These are phyloP conservation scores for Pythium monospermum DNA, from an alignment of 352 stramenopile genomes.

Conservation along the genomic window DNA sequence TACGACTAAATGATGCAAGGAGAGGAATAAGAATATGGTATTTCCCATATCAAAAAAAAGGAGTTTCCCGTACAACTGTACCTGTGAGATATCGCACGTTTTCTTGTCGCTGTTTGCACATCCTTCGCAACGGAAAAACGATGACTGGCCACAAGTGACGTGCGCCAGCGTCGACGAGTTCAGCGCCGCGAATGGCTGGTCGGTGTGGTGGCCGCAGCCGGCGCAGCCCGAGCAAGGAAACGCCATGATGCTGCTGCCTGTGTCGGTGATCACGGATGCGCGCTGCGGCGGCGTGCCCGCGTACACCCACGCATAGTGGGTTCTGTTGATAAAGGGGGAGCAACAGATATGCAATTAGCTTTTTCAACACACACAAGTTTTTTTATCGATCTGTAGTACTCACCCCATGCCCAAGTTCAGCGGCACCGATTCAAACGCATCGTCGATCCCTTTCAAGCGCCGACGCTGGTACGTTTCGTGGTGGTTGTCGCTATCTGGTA, in stretches of 20 bases:
- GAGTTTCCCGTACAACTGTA: conserved; percentile 4
- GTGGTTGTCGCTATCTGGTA: neutral
- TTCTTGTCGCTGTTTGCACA: conserved; percentile 34
- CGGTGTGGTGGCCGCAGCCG: conserved; percentile 70
- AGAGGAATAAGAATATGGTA: too few relatives aligned
- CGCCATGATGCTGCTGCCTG: conserved; percentile 69
- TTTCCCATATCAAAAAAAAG: neutral
- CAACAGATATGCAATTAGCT: too few relatives aligned
- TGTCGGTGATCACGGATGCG: conserved; percentile 81
- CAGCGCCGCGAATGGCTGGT: conserved; percentile 47
- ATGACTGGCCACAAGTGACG: conserved; percentile 45
- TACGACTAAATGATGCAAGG: conserved; percentile 42
- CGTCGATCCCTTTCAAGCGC: conserved; percentile 28
- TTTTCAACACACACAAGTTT: too few relatives aligned
- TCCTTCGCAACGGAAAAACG: conserved; percentile 56
- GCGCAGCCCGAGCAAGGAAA: conserved; percentile 75
- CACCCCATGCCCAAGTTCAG: conserved; percentile 64
- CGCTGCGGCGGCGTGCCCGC: conserved; percentile 71
- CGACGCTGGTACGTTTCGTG: conserved; percentile 47
- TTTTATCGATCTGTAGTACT: too few relatives aligned
- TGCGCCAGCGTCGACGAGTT: conserved; percentile 71
- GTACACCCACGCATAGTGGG: conserved; percentile 85
- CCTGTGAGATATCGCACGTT: conserved; percentile 59
- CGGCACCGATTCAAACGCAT: conserved; percentile 49
- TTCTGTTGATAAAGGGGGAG: too few relatives aligned